Conservation (phyloP, 2,329 filamentous ascomycete genomes). For the Exophiala xenobiotica region DNA sequence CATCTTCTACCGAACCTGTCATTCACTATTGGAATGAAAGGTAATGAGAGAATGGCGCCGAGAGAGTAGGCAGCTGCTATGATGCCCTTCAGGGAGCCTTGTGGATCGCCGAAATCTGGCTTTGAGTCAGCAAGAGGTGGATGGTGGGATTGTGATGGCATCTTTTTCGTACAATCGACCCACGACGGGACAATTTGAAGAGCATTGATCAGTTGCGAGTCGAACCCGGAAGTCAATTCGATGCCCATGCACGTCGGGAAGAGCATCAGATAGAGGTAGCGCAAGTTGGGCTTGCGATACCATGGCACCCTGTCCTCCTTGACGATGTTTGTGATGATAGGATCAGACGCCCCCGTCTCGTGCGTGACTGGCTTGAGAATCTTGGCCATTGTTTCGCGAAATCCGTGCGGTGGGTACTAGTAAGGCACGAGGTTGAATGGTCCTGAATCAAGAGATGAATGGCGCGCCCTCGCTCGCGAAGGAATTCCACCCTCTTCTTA, state of each 20-base stretch:
- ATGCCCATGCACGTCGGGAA: slow-evolving; percentile 63
- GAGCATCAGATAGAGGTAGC: slow-evolving; percentile 57
- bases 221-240: slow-evolving; percentile 62
- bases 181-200: slow-evolving; percentile 43
- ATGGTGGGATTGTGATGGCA: neutral
- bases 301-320: slow-evolving; percentile 45
- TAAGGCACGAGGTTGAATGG: too few relatives aligned
- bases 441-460: too few relatives aligned
- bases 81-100: slow-evolving; percentile 52
- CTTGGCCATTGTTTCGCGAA: too few relatives aligned
- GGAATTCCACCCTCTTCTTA: too few relatives aligned
- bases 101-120: slow-evolving; percentile 47
- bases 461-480: too few relatives aligned
- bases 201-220: slow-evolving; percentile 52
- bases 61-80: slow-evolving; percentile 60
- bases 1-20: slow-evolving; percentile 57
- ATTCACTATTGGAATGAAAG: slow-evolving; percentile 57
- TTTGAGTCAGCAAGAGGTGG: neutral
- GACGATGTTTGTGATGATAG: slow-evolving; percentile 18
- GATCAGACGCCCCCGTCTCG: slow-evolving; percentile 19
- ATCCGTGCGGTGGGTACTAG: too few relatives aligned
- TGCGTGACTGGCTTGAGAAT: slow-evolving; percentile 12
- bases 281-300: slow-evolving; percentile 61
- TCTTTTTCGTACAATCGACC: slow-evolving; percentile 36
- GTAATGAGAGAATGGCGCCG: slow-evolving; percentile 58